Percentiles rank a stretch among this genome's conserved stretches.
Evolutionary conservation across 2,329 filamentous ascomycete genomes (phyloP).

Genomic region (Polychaeton citri): DNA sequence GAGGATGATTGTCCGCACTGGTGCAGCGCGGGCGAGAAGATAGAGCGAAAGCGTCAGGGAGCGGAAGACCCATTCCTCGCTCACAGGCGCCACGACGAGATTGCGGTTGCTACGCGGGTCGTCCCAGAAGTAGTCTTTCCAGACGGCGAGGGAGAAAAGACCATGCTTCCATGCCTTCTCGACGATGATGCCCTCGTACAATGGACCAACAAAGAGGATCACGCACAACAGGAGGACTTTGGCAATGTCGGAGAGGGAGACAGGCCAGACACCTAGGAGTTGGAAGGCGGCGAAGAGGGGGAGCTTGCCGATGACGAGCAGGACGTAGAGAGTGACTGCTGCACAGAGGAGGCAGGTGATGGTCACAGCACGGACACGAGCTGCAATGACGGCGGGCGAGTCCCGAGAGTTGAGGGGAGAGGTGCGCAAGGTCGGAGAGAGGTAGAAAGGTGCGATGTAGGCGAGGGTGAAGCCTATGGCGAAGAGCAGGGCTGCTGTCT

Average conservation of each 20-base stretch:
- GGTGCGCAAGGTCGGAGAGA: constrained; percentile 65
- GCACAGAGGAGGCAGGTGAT: constrained; percentile 60
- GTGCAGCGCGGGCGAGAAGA: constrained; percentile 49
- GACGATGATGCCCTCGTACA: constrained; percentile 67
- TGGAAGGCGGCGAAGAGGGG: constrained; percentile 46
- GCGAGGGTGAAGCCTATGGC: constrained; percentile 62
- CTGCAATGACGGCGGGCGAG: constrained; percentile 77
- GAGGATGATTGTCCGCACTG: constrained; percentile 50
- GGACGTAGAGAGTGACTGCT: constrained; percentile 51
- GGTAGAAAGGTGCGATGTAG: constrained; percentile 87
- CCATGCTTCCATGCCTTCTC: constrained; percentile 48
- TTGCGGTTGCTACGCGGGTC: constrained; percentile 82
- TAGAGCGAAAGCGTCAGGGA: constrained; percentile 74
- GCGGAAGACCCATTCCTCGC: constrained; percentile 89
- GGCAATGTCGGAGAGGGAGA: constrained; percentile 49
- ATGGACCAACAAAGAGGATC: constrained; percentile 68
- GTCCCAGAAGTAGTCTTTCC: constrained; percentile 46
- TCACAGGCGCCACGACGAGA: constrained; percentile 69
- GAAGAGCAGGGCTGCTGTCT: constrained; percentile 16
- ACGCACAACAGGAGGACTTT: constrained; percentile 57
- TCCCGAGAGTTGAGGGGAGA: constrained; percentile 70
- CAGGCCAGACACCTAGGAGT: constrained; percentile 69
- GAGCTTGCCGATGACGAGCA: constrained; percentile 41
- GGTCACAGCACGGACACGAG: constrained; percentile 68
- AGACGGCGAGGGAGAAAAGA: constrained; percentile 35